Evolutionary conservation across 495 filamentous ascomycete species (phyloP).

Genomic region (Neurospora sp.): DNA sequence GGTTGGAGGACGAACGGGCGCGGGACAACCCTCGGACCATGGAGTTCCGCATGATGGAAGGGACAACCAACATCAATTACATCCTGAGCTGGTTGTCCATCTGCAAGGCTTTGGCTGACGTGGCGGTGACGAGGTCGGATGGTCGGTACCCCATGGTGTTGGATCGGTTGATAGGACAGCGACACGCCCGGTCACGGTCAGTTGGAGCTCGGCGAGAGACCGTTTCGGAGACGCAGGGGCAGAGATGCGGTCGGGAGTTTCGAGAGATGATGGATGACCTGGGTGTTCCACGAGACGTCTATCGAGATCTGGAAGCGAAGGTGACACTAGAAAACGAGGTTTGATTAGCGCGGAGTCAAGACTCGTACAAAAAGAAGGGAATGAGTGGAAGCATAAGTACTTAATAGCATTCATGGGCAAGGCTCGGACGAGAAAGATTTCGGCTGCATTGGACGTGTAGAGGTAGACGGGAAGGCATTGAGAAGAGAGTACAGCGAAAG

Average conservation of each 20-base stretch:
- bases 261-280: slow-evolving; percentile 18
- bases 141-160: slow-evolving; percentile 7
- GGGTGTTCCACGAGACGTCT: slow-evolving; percentile 7
- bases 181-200: not conserved
- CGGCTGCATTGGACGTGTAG: not conserved
- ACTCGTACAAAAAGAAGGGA: not conserved
- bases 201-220: not conserved
- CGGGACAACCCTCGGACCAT: slow-evolving; percentile 18
- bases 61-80: slow-evolving; percentile 8
- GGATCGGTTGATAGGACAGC: not conserved
- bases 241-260: slow-evolving; percentile 9
- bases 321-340: slow-evolving; percentile 6
- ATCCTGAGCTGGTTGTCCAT: slow-evolving; percentile 19
- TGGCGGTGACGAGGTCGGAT: slow-evolving; percentile 8
- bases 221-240: slow-evolving; percentile 1
- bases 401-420: not conserved
- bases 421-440: not conserved
- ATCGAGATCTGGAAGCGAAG: slow-evolving; percentile 13
- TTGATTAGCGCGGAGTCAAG: not conserved
- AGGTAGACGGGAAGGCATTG: not conserved
- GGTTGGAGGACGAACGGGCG: slow-evolving; percentile 21
- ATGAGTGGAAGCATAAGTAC: not conserved
- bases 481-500: not conserved
- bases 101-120: slow-evolving; percentile 14
- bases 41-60: slow-evolving; percentile 28